Percentiles rank a stretch among this genome's conserved stretches.
phyloP scores from a whole-genome alignment of 306 rosid genomes.

The Fragaria vesca region DNA sequence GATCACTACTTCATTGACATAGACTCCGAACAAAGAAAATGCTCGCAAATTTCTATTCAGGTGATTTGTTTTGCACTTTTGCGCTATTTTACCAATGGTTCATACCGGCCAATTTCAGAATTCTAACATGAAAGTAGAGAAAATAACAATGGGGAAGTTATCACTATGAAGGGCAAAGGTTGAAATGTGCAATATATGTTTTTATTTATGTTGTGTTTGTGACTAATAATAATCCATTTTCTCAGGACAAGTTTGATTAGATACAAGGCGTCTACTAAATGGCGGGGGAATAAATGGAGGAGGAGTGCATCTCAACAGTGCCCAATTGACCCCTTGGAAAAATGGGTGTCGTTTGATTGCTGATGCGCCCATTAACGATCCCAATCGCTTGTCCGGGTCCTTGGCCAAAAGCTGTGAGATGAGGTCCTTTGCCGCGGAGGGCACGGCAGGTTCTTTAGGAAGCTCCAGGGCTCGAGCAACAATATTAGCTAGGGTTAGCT shows the following conservation, averaged over 20 bases:
- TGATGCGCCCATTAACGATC: slow-evolving; percentile 60
- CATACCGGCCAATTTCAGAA: neutral
- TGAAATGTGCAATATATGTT: neutral
- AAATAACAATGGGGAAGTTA: neutral
- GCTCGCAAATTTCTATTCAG: neutral
- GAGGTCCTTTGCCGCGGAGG: slow-evolving; percentile 52
- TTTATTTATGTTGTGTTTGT: slow-evolving; percentile 6
- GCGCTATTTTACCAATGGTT: neutral
- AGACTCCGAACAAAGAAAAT: neutral
- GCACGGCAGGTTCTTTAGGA: slow-evolving; percentile 57
- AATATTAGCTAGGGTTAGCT: slow-evolving; percentile 64
- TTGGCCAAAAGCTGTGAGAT: slow-evolving; percentile 56
- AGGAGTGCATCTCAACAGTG: slow-evolving; percentile 60
- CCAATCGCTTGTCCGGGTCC: slow-evolving; percentile 64
- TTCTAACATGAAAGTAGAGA: neutral
- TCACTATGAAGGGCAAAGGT: neutral
- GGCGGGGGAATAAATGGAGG: slow-evolving; percentile 60
- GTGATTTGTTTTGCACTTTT: neutral
- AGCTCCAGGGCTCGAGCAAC: slow-evolving; percentile 77
- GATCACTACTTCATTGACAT: no score
- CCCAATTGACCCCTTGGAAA: slow-evolving; percentile 69
- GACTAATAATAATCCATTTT: slow-evolving; percentile 62
- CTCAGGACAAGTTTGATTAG: slow-evolving; percentile 54
- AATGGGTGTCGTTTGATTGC: slow-evolving; percentile 62
- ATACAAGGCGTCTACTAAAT: slow-evolving; percentile 38